Conservation (phyloP, 345 rosid genomes). For the Sapria himalayana region DNA sequence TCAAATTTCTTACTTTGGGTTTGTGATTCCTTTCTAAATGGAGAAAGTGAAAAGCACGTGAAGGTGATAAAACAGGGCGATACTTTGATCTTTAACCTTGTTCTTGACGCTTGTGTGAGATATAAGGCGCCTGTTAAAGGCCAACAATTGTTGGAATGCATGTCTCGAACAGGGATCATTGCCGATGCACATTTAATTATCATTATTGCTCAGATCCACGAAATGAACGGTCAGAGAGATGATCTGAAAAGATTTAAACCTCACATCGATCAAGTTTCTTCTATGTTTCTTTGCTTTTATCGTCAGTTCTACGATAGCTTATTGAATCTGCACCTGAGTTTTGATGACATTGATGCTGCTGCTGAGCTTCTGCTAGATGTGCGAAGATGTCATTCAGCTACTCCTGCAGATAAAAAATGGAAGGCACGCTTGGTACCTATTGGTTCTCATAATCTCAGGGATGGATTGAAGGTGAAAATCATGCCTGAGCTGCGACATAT, state of each 20-base stretch:
- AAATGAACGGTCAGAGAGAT: conserved; percentile 53
- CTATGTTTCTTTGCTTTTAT: conserved; percentile 28
- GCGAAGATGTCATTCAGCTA: conserved; percentile 12
- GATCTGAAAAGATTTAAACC: conserved; percentile 54
- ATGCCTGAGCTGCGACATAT: conserved; percentile 30
- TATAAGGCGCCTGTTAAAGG: conserved; percentile 49
- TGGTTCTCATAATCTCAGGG: conserved; percentile 44
- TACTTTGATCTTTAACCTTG: conserved; percentile 49
- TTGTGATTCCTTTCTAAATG: conserved; percentile 20
- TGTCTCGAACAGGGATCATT: conserved; percentile 30
- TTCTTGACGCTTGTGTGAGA: conserved; percentile 55
- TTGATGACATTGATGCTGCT: conserved; percentile 52
- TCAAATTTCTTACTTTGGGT: conserved; percentile 50
- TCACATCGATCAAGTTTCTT: conserved; percentile 22
- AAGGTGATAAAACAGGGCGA: conserved; percentile 37
- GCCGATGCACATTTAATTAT: conserved; percentile 61
- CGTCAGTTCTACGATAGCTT: conserved; percentile 35
- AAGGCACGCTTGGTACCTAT: conserved; percentile 35
- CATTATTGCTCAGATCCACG: conserved; percentile 35
- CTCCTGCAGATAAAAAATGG: conserved; percentile 9
- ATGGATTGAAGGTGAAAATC: conserved; percentile 38
- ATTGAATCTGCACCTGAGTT: conserved; percentile 50
- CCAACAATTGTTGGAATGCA: conserved; percentile 44
- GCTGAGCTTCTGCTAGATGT: conserved; percentile 33
- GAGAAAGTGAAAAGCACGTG: conserved; percentile 6